Percentiles rank a stretch among this genome's conserved stretches.
Evolutionary conservation across 768 basidiomycete species (phyloP).

Genomic region (Boletus sp.): DNA sequence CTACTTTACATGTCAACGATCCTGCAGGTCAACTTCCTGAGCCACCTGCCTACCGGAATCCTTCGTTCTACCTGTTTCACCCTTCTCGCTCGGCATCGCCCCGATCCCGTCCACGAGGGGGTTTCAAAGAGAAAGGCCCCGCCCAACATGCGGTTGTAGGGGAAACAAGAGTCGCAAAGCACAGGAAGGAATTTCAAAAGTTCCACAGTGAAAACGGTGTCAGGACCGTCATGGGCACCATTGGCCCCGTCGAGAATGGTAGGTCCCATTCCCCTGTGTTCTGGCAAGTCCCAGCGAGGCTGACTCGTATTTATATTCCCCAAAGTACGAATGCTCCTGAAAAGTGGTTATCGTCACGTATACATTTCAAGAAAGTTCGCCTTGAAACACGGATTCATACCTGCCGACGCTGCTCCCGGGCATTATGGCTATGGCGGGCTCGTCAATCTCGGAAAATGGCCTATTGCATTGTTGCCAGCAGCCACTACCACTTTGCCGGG

Average conservation of each 20-base stretch:
- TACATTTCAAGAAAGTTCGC: constrained; percentile 97
- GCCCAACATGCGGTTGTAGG: constrained; percentile 26
- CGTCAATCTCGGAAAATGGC: constrained; percentile 83
- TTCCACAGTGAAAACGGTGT: constrained; percentile 94
- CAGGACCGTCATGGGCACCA: constrained; percentile 84
- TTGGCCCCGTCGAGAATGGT: constrained; percentile 91
- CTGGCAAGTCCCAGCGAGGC: too few species aligned
- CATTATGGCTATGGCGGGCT: constrained; percentile 92
- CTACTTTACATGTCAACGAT: constrained; percentile 61
- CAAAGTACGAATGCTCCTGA: constrained; percentile 89
- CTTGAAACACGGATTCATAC: constrained; percentile 81
- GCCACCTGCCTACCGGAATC: constrained; percentile 64
- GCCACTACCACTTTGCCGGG: background rate
- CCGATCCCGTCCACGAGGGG: constrained; percentile 32
- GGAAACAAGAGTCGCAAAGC: constrained; percentile 53
- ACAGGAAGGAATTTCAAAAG: constrained; percentile 75
- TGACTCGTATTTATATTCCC: background rate
- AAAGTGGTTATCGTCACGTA: constrained; percentile 87
- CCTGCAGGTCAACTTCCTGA: constrained; percentile 57
- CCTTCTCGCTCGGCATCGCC: constrained; percentile 25
- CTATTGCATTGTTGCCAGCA: constrained; percentile 62
- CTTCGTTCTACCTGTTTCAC: constrained; percentile 67
- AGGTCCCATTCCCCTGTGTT: constrained; percentile 16
- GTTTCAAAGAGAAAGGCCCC: constrained; percentile 41
- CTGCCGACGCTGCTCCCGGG: constrained; percentile 82